Base-by-base conservation (phyloP, 495 filamentous ascomycete species). In the Penicillium cataractarum region DNA sequence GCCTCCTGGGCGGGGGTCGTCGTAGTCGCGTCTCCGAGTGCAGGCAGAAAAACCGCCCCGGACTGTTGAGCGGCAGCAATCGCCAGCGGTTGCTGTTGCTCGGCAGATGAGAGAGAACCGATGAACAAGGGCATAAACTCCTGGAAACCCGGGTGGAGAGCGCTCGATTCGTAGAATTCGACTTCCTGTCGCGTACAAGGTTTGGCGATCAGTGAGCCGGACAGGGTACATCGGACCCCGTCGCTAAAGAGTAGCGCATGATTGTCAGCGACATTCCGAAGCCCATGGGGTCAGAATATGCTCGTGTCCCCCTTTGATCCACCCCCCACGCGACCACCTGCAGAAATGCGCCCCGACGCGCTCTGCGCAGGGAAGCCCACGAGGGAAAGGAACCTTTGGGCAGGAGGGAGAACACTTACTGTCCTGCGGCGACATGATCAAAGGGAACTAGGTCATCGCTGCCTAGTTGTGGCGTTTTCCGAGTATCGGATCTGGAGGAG, bases 161-260 rank as follows among this genome's bases (percentile, higher is more conserved):
- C 66, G 40, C 88, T 87, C 27, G 88, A 86, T 76, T 97, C 88
- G 84, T 99, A 99, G 78, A 99, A 99, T 27, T 87, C 85, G 60
- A 97, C 86, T 78, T 99, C 95, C 60, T 86, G 84, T 44, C 84
- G 74, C 7, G 92, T 96, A 77, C 95, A 97, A 31, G 95, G 95
- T 76, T 99, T 99, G 74, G 97, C 91, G 71, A 99, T 89, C 19
- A 97, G 80, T 58, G 90, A 84, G 69, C 95, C 95, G 53, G 91
- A 89, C 56, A 83, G 78, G 69, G 97, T 92, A 71, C 89, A 93
- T 63, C 96, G 87, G 48, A 97, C 93, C 65, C 95, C 95, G 49
- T 95, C 93, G 77, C 93, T 98, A 74, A 53, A 57, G 61, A 33
- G 39, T 26, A 46, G 33, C 44, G 62, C 50, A 39, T 12, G n/a